Percentiles rank a stretch among this genome's conserved stretches.
phyloP scores from a whole-genome alignment of 371 early-diverging fungal genomes.

The Actinomucor elegans region DNA sequence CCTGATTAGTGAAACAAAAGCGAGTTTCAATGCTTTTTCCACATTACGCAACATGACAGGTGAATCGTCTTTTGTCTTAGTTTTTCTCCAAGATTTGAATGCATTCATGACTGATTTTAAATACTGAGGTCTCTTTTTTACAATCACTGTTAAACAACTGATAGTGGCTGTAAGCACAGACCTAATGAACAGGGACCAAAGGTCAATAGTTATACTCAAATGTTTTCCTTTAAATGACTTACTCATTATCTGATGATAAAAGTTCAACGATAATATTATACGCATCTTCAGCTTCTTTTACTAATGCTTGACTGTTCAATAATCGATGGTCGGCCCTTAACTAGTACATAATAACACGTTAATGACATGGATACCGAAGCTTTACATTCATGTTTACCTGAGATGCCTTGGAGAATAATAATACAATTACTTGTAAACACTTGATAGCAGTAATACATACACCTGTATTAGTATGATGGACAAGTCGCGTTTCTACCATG shows the following conservation, averaged over 20 bases:
- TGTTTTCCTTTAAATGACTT: conserved; percentile 5
- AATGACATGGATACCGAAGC: background rate
- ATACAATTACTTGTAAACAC: conserved; percentile 42
- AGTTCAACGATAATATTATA: conserved; percentile 21
- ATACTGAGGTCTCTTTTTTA: conserved; percentile 37
- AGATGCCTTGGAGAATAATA: conserved; percentile 33
- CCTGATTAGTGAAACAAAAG: conserved; percentile 46
- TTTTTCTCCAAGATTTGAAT: conserved; percentile 28
- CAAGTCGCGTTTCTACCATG: conserved; percentile 19
- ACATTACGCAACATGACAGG: conserved; percentile 42
- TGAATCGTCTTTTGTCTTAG: conserved; percentile 25
- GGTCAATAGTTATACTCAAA: too few species aligned
- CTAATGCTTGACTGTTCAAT: conserved; percentile 30
- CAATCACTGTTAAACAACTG: conserved; percentile 39
- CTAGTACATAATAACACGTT: background rate
- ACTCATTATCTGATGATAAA: conserved; percentile 20
- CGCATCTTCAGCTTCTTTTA: conserved; percentile 31
- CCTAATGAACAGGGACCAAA: conserved; percentile 8
- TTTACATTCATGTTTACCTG: conserved; percentile 5
- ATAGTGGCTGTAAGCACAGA: conserved; percentile 46
- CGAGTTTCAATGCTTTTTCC: conserved; percentile 41
- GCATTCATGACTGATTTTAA: conserved; percentile 20
- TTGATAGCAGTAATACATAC: conserved; percentile 42
- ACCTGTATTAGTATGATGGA: conserved; percentile 39
- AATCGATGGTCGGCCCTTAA: conserved; percentile 45